phyloP scores from a whole-genome alignment of 306 rosid genomes.

The Prunus davidiana region DNA sequence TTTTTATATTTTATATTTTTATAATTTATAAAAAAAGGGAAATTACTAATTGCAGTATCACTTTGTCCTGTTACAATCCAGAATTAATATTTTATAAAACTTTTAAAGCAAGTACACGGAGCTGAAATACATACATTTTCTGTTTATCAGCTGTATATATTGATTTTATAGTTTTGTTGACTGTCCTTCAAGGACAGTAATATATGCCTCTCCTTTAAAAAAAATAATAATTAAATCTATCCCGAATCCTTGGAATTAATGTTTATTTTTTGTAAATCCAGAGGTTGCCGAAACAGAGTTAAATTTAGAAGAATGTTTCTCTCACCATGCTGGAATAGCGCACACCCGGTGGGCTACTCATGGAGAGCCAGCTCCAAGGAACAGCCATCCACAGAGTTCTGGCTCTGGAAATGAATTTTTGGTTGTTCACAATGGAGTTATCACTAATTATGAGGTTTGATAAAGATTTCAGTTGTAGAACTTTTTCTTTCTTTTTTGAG shows the following conservation, averaged over 20 bases:
- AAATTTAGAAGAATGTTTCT: constrained; percentile 65
- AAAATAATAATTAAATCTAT: neutral
- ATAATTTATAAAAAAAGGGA: neutral
- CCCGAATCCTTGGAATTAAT: neutral
- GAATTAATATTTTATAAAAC: neutral
- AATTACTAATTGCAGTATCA: neutral
- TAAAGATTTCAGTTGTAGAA: neutral
- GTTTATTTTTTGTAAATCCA: constrained; percentile 28
- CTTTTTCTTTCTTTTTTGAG: neutral
- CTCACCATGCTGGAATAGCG: constrained; percentile 82
- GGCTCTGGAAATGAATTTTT: constrained; percentile 73
- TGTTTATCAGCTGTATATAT: neutral
- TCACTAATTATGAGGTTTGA: constrained; percentile 87
- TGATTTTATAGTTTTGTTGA: neutral
- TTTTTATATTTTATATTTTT: no score
- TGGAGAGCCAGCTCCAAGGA: constrained; percentile 91
- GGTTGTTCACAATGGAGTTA: constrained; percentile 91
- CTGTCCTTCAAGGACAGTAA: neutral
- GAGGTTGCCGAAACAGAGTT: constrained; percentile 62
- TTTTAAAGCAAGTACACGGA: neutral
- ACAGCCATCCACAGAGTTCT: constrained; percentile 93
- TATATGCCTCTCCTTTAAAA: neutral
- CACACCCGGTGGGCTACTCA: constrained; percentile 99
- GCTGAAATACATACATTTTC: neutral
- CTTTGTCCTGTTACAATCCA: neutral